Evolutionary conservation across 257 asterid species (phyloP).

Genomic region (Przewalskia tangutica): DNA sequence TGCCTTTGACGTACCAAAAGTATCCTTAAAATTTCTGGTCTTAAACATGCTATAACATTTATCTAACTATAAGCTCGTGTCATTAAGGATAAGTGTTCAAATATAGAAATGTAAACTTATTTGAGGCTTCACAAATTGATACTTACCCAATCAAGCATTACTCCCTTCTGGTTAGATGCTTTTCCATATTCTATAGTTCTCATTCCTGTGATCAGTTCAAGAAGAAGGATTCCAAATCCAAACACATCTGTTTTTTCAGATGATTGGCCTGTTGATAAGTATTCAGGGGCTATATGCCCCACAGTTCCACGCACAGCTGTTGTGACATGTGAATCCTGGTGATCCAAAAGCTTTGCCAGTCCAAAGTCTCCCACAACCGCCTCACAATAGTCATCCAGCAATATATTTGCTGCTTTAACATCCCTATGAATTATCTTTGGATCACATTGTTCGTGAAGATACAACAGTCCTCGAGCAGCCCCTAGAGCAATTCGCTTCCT

Average conservation of each 20-base stretch:
- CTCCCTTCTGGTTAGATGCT: constrained; percentile 80
- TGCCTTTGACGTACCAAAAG: not conserved
- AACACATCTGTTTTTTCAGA: constrained; percentile 97
- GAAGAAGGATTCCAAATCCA: constrained; percentile 95
- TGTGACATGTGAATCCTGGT: constrained; percentile 86
- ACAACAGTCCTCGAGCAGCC: constrained; percentile 81
- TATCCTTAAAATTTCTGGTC: not conserved
- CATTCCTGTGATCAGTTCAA: constrained; percentile 87
- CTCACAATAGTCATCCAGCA: constrained; percentile 86
- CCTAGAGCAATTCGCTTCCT: constrained; percentile 88
- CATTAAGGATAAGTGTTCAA: not conserved
- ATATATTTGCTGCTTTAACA: constrained; percentile 92
- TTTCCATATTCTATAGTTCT: constrained; percentile 81
- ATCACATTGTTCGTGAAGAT: constrained; percentile 96
- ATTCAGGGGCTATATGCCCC: constrained; percentile 97
- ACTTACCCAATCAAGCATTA: constrained; percentile 93
- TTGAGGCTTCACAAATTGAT: not conserved
- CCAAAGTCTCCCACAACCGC: constrained; percentile 99
- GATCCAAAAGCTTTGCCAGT: constrained; percentile 92
- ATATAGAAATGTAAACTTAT: not conserved
- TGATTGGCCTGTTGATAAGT: constrained; percentile 94
- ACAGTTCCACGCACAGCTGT: constrained; percentile 98
- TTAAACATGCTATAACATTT: not conserved
- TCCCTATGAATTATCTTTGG: constrained; percentile 97
- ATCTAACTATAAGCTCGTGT: not conserved